phyloP scores from a whole-genome alignment of 768 basidiomycete species.

The Sarcomyxa edulis region DNA sequence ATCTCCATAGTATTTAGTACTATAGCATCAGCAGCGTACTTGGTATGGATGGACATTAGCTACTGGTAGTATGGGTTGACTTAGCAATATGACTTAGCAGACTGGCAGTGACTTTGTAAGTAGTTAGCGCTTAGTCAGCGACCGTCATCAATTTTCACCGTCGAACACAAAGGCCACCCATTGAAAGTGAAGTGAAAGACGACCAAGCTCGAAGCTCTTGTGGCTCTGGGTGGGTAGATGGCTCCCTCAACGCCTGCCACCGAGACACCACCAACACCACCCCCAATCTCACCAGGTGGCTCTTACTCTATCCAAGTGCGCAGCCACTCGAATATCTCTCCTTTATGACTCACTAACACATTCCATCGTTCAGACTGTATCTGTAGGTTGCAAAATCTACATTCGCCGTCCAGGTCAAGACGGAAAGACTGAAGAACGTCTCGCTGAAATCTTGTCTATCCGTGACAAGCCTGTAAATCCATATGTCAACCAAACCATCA shows the following conservation, averaged over 20 bases:
- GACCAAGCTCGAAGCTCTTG: not conserved
- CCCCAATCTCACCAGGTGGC: slow-evolving; percentile 68
- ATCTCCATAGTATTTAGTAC: no score
- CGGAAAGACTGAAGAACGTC: slow-evolving; percentile 79
- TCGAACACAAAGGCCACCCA: no score
- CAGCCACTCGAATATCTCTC: slow-evolving; percentile 13
- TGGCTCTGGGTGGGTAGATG: slow-evolving; percentile 6
- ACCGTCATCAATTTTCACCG: no score
- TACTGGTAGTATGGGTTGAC: no score
- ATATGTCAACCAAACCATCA: slow-evolving; percentile 40
- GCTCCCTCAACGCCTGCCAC: slow-evolving; percentile 31
- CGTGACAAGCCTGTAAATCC: slow-evolving; percentile 75
- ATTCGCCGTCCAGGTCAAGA: slow-evolving; percentile 75
- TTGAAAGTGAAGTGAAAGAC: not conserved
- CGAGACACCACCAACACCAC: slow-evolving; percentile 40
- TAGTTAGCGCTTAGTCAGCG: no score
- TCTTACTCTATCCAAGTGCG: slow-evolving; percentile 73
- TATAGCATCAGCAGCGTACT: no score
- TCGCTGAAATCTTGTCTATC: slow-evolving; percentile 94
- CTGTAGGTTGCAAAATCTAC: slow-evolving; percentile 94
- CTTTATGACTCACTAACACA: slow-evolving; percentile 24
- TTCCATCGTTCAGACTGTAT: slow-evolving; percentile 61
- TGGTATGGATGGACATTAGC: no score
- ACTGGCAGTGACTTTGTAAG: no score
- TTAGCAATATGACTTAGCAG: no score